A percentile compares a stretch with the other conserved stretches of the same genome.
These are phyloP conservation scores for Cerioporus squamosus DNA, from an alignment of 1,284 basidiomycete species.

Conservation along the genomic window DNA sequence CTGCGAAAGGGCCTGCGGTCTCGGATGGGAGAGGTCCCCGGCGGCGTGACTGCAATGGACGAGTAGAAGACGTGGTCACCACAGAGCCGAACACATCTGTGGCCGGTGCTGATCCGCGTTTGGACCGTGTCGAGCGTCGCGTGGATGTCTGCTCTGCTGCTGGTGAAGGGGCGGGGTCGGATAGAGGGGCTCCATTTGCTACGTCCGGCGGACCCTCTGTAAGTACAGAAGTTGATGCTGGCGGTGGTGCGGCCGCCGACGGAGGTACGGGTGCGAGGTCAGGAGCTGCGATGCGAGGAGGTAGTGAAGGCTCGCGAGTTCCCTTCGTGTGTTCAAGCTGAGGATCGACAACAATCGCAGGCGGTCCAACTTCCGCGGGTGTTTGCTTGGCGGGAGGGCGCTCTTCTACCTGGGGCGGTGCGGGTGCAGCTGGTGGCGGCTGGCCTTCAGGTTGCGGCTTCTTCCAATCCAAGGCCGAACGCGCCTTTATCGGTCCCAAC, in stretches of 20 bases:
- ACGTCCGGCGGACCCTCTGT: background rate
- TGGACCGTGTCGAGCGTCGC: constrained; percentile 55
- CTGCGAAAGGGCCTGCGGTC: constrained; percentile 49
- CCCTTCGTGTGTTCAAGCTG: background rate
- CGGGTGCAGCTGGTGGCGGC: background rate
- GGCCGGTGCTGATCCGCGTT: constrained; percentile 47
- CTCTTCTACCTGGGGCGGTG: no score
- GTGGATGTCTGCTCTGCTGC: background rate
- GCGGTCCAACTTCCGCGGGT: background rate
- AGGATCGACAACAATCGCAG: background rate
- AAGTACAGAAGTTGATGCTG: background rate
- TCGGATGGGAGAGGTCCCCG: constrained; percentile 40
- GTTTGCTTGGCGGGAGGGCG: no score
- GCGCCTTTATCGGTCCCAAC: constrained; percentile 25
- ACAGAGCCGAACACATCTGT: constrained; percentile 43
- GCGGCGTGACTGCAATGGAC: constrained; percentile 42
- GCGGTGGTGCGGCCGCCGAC: background rate
- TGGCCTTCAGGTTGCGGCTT: constrained; percentile 18
- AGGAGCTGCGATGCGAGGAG: background rate
- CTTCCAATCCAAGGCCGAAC: constrained; percentile 28
- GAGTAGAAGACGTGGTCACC: constrained; percentile 29
- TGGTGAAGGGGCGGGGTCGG: background rate
- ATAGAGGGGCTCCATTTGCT: no score
- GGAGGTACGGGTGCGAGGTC: background rate
- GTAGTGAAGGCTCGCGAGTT: background rate